These are phyloP conservation scores for Pythium oligandrum DNA, from an alignment of 352 stramenopile species.

Conservation along the genomic window DNA sequence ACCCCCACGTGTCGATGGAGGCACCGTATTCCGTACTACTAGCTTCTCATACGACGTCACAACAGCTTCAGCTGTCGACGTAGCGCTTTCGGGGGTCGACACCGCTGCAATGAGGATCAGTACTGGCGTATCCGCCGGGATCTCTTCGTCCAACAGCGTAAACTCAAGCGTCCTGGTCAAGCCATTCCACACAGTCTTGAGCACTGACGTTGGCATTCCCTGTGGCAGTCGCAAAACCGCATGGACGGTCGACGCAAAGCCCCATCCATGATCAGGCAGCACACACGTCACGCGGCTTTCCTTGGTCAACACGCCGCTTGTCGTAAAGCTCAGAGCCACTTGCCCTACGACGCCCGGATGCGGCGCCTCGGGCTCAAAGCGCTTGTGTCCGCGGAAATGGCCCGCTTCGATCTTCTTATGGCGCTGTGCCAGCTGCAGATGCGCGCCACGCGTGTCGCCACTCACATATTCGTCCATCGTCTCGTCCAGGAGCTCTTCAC, in stretches of 20 bases:
- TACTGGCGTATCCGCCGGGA: slow-evolving; percentile 31
- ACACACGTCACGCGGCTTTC: slow-evolving; percentile 44
- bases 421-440: slow-evolving; percentile 68
- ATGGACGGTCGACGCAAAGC: slow-evolving; percentile 20
- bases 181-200: slow-evolving; percentile 31
- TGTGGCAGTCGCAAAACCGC: slow-evolving; percentile 32
- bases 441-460: slow-evolving; percentile 43
- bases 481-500: too few relatives aligned
- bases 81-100: slow-evolving; percentile 45
- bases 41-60: slow-evolving; percentile 67
- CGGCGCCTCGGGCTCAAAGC: slow-evolving; percentile 41
- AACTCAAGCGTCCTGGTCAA: slow-evolving; percentile 43
- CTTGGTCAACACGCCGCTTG: slow-evolving; percentile 25
- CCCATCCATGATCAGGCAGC: slow-evolving; percentile 58
- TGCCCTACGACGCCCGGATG: slow-evolving; percentile 45
- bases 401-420: slow-evolving; percentile 53
- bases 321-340: slow-evolving; percentile 47
- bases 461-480: slow-evolving; percentile 15
- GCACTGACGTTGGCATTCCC: slow-evolving; percentile 13
- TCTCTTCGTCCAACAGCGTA: slow-evolving; percentile 37
- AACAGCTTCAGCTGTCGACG: slow-evolving; percentile 32
- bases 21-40: slow-evolving; percentile 40
- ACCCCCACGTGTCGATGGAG: slow-evolving; percentile 46
- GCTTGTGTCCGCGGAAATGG: slow-evolving; percentile 33
- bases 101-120: slow-evolving; percentile 53